Conservation (phyloP, 495 filamentous ascomycete genomes). For the Penicillium alfredii region DNA sequence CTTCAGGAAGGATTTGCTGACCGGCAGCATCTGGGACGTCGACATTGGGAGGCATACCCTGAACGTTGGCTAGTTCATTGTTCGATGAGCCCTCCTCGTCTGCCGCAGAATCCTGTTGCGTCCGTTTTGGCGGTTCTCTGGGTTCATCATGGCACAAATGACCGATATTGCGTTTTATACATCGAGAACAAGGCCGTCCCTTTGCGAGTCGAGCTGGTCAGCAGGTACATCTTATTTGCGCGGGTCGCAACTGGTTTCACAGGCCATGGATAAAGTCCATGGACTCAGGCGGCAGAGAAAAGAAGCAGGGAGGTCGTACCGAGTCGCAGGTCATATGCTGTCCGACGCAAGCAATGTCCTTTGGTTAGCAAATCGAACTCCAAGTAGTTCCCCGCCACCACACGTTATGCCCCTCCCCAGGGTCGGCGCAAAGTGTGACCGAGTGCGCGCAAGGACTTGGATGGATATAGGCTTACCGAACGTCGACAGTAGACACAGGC, state of each 20-base stretch:
- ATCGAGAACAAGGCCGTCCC: conserved; percentile 95
- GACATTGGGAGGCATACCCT: conserved; percentile 37
- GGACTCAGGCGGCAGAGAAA: too few species aligned
- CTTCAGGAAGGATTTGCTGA: conserved; percentile 37
- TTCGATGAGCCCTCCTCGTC: conserved; percentile 54
- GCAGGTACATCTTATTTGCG: conserved; percentile 16
- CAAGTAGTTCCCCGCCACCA: neutral
- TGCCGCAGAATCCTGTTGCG: conserved; percentile 58
- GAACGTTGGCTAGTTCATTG: conserved; percentile 35
- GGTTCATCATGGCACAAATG: conserved; percentile 98
- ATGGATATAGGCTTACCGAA: conserved; percentile 66
- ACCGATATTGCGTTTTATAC: conserved; percentile 98
- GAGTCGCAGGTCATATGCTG: conserved; percentile 99
- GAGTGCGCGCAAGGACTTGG: neutral
- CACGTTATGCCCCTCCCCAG: neutral
- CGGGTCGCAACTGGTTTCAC: conserved; percentile 20
- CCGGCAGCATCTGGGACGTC: conserved; percentile 38
- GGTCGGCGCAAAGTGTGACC: conserved; percentile 3
- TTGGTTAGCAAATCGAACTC: conserved; percentile 28
- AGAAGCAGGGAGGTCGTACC: conserved; percentile 61
- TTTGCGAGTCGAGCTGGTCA: conserved; percentile 34
- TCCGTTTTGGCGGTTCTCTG: conserved; percentile 69
- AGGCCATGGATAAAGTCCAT: conserved; percentile 18
- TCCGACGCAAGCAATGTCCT: conserved; percentile 37
- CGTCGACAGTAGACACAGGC: conserved; percentile 98